Conservation (phyloP, 768 basidiomycete genomes). For the Mycena capillaripes region DNA sequence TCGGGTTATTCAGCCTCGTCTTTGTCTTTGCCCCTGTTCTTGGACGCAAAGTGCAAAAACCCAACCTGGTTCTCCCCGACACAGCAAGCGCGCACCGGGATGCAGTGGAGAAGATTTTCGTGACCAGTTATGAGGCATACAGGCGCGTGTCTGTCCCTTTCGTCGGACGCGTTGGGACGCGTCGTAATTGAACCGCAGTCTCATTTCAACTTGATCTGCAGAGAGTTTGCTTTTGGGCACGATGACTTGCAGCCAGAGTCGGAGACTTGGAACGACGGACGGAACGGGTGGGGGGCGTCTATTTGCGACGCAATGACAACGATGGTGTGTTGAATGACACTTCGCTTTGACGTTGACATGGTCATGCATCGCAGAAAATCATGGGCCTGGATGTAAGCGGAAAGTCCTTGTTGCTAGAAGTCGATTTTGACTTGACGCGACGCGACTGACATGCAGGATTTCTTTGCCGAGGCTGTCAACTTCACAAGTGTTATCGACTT, state of each 20-base stretch:
- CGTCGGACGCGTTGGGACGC: neutral
- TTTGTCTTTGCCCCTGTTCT: conserved; percentile 26
- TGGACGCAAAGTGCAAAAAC: conserved; percentile 60
- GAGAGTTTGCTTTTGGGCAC: conserved; percentile 70
- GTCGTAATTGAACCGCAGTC: neutral
- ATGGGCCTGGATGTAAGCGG: conserved; percentile 60
- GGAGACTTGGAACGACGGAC: conserved; percentile 52
- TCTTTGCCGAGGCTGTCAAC: conserved; percentile 61
- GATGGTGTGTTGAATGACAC: conserved; percentile 56
- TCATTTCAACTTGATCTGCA: conserved; percentile 38
- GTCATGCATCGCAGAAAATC: conserved; percentile 51
- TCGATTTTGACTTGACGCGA: neutral
- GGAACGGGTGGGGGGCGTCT: conserved; percentile 50
- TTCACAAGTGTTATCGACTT: conserved; percentile 61
- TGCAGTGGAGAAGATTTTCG: conserved; percentile 64
- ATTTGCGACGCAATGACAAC: conserved; percentile 58
- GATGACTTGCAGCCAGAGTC: conserved; percentile 70
- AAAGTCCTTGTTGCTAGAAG: neutral
- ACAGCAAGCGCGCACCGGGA: conserved; percentile 52
- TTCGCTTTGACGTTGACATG: neutral
- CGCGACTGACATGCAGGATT: conserved; percentile 44
- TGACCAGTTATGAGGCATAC: conserved; percentile 68
- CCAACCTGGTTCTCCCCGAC: conserved; percentile 57
- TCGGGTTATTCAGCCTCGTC: neutral
- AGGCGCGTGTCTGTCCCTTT: conserved; percentile 51